Evolutionary conservation across 495 filamentous ascomycete species (phyloP), one percentile per base, ranked within the genome.

Genomic region (Lasiosphaeria hispida): DNA sequence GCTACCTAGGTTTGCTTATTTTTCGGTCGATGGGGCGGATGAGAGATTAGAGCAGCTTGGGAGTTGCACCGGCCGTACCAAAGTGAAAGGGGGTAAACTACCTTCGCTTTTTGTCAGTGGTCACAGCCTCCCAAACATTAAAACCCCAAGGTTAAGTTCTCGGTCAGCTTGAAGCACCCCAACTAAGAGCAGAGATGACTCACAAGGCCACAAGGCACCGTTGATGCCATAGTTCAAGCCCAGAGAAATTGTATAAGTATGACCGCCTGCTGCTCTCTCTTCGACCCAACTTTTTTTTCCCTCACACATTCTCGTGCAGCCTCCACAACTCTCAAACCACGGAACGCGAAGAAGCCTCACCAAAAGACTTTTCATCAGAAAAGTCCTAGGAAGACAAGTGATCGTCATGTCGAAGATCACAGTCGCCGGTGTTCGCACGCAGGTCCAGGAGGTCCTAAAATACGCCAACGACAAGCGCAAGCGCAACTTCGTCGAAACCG

Each of bases 341-440:
- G 23, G 2, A 30, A 30, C 2, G 23, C 38, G 38, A 41, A 11
- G 30, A 44, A 45, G 53, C 53, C 53, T 37, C 53, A 55, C 53
- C 53, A 30, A 55, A 55, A 55, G 53, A 47, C 37, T 34, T 30
- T 17, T 9, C 47, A 4, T 23, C 10, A 39, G 2, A 10, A 55
- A 13, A 47, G 18, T 47, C 53, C 53, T 55, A 55, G 53, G 53
- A 47, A 55, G 53, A 55, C 53, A 10, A 13, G n/a, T 30, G 40
- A 47, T 47, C 53, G 37, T 55, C 53, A 55, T 55, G 40, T 55
- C 53, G 53, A 55, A 55, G 53, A 55, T 55, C 40, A 55, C 53
- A 10, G 53, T 55, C 53, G 53, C 53, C 41, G 53, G 53, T 39
- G 41, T 55, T 47, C 53, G 53, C 42, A 13, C 40, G 18, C 53